A percentile compares a stretch with the other conserved stretches of the same genome.
These are phyloP conservation scores for Eleusine indica DNA, from an alignment of 176 grass and related monocot species.

Conservation along the genomic window DNA sequence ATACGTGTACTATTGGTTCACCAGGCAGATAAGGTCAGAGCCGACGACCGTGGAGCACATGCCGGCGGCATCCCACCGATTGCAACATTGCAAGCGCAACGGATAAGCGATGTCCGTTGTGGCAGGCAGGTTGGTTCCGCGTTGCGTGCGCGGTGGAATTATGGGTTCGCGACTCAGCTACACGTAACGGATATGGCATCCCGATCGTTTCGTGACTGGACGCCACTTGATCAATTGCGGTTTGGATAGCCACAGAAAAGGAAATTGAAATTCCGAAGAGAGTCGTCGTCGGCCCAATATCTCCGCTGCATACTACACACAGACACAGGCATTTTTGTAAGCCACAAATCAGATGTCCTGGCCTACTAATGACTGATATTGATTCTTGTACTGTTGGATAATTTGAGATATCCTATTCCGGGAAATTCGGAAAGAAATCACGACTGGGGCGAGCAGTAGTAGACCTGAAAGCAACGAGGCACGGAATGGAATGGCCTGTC, in stretches of 20 bases:
- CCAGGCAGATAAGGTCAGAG: background rate
- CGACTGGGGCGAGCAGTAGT: too few relatives aligned
- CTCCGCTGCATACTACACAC: background rate
- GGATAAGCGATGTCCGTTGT: slow-evolving; percentile 39
- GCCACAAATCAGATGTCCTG: too few relatives aligned
- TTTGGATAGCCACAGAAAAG: background rate
- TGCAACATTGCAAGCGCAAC: background rate
- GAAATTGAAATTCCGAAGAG: background rate
- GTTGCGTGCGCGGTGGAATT: background rate
- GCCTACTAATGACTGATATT: too few relatives aligned
- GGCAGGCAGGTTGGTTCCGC: slow-evolving; percentile 12
- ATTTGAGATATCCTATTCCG: too few relatives aligned
- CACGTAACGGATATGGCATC: background rate
- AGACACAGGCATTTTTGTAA: too few relatives aligned
- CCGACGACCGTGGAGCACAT: background rate
- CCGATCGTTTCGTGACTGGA: background rate
- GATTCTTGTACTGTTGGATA: too few relatives aligned
- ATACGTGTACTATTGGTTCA: background rate
- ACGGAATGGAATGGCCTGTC: too few relatives aligned
- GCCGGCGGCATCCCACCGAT: too few relatives aligned
- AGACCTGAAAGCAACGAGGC: too few relatives aligned
- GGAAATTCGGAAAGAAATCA: too few relatives aligned
- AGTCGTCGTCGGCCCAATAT: background rate
- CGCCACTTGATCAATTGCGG: background rate
- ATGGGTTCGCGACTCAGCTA: slow-evolving; percentile 32